Base-by-base conservation (phyloP, 2,329 filamentous ascomycete genomes). In the Fonsecaea nubica region DNA sequence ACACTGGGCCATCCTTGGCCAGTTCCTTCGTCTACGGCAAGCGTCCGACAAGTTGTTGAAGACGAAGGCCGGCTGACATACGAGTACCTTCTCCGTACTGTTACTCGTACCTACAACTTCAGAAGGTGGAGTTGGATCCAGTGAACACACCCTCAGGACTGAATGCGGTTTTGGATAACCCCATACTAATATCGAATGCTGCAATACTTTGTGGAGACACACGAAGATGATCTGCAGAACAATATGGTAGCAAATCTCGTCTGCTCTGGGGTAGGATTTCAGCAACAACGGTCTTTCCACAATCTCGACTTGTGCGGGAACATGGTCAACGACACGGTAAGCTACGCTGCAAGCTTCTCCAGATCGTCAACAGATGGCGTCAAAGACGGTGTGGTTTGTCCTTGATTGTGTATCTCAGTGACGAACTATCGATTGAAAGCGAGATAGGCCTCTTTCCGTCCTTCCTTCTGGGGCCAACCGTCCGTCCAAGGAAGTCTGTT, bases 341-440 rank as follows among this genome's bases (percentile, higher is more conserved):
- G 38, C 38, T 42, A 42, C 15, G 18, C 18, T 50, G 45, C 18
- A 50, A 10, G 45, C 45, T 50, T 50, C 5, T 25, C 21, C 45
- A 1, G 12, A 25, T 50, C 45, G 18, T 50, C 18, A 9, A 50
- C 18, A 50, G 45, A 25, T n/a, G 45, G 45, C 10, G 18, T 21
- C 10, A 50, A 25, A 50, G 45, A 55, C 25, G 52, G 33, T 36
- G n/a, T 35, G 12, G 5, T 35, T 12, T n/a, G 4, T 55, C 7
- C 52, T 55, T 30, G 32, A 13, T 36, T 57, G 32, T 21, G 15
- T 21, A 21, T 57, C 48, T 18, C 21, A 53, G 58, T 33, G 58
- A 48, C 35, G 45, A 25, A 35, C 45, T 60, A 60, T 60, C 42
- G 58, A 60, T 12, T 33, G 40, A 60, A 60, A 60, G 58, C 58